Evolutionary conservation across 192 early-diverging fungal species (phyloP).

Genomic region (Coemansia javaensis): DNA sequence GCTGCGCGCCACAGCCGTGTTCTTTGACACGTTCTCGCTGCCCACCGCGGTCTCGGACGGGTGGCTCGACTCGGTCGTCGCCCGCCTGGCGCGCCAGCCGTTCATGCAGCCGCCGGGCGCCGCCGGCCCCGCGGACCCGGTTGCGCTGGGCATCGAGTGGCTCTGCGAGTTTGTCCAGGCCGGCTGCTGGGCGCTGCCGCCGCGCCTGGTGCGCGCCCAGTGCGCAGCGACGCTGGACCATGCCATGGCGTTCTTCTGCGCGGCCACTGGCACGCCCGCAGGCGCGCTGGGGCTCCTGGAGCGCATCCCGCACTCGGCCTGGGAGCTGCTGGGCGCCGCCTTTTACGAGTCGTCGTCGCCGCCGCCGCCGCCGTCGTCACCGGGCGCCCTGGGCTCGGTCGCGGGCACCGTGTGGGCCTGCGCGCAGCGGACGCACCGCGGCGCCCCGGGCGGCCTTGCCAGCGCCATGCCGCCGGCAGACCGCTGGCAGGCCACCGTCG

Average conservation of each 20-base stretch:
- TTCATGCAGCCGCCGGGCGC: slow-evolving; percentile 17
- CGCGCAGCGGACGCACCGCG: slow-evolving; percentile 7
- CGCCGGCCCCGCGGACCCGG: slow-evolving; percentile 1
- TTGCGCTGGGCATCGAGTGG: slow-evolving; percentile 15
- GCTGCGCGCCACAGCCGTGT: slow-evolving; percentile 19
- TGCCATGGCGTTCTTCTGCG: slow-evolving; percentile 1
- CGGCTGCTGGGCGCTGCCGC: slow-evolving; percentile 1
- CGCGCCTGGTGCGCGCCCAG: slow-evolving; percentile 17
- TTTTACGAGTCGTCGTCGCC: neutral
- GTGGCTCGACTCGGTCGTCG: slow-evolving; percentile 2
- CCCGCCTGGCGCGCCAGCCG: slow-evolving; percentile 12
- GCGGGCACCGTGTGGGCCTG: slow-evolving; percentile 22
- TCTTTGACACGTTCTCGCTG: slow-evolving; percentile 34
- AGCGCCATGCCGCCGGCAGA: neutral
- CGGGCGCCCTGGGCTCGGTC: neutral
- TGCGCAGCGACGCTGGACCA: slow-evolving; percentile 14
- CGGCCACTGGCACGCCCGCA: neutral
- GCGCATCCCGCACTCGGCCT: slow-evolving; percentile 7
- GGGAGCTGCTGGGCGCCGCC: slow-evolving; percentile 13
- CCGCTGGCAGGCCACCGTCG: slow-evolving; percentile 20
- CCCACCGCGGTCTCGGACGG: slow-evolving; percentile 8
- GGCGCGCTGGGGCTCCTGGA: neutral
- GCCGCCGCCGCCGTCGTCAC: too few species aligned
- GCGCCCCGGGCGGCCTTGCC: neutral
- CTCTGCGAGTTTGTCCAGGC: slow-evolving; percentile 25